Evolutionary conservation across 176 grass and related monocot species (phyloP).

Genomic region (Carex littledalei): DNA sequence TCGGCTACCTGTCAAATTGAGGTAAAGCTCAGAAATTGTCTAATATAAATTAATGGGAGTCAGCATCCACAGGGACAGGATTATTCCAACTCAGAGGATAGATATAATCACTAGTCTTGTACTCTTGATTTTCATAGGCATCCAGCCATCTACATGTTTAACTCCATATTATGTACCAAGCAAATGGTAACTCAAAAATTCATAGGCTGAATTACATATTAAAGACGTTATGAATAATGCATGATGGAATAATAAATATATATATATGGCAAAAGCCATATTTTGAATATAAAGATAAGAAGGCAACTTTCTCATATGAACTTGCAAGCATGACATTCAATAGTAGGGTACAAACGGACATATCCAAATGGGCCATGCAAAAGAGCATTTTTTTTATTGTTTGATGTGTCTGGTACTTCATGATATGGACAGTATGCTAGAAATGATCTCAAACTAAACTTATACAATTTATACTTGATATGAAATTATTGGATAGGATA

Average conservation of each 20-base stretch:
- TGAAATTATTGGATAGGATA: neutral
- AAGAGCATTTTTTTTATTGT: neutral
- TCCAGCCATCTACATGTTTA: neutral
- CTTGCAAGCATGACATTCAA: neutral
- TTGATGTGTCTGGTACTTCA: neutral
- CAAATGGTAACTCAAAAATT: neutral
- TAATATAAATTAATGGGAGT: neutral
- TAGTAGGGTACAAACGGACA: neutral
- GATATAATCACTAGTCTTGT: neutral
- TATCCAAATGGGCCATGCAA: neutral
- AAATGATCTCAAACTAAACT: neutral
- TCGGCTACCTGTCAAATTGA: conserved; percentile 75
- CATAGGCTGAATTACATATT: neutral
- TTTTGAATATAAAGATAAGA: neutral
- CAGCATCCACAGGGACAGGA: neutral
- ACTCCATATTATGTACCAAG: neutral
- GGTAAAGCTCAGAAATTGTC: neutral
- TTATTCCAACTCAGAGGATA: neutral
- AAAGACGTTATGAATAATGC: neutral
- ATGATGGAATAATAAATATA: neutral
- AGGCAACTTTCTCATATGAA: neutral
- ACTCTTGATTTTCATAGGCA: neutral
- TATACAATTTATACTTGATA: neutral
- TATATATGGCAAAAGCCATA: neutral
- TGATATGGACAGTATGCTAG: neutral